Base-by-base conservation (phyloP, 441 rosid genomes). In the Pelargonium cotyledonis region DNA sequence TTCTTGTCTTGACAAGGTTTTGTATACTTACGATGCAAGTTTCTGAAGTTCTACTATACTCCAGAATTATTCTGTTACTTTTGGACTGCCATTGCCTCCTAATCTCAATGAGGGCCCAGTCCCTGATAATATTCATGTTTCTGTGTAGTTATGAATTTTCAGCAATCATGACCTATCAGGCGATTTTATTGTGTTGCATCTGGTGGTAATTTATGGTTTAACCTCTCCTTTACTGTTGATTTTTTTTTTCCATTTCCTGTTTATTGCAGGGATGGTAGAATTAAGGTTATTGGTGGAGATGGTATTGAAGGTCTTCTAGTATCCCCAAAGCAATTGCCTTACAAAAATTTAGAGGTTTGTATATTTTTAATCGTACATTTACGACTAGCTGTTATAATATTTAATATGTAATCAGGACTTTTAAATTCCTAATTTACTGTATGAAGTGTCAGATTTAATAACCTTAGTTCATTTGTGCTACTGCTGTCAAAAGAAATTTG, bases 251-350 rank as follows among this genome's bases (percentile, higher is more conserved):
- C 57, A 23, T 68, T 74, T 71, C 14, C 63, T 18, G 58, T 62
- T 43, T 0, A 14, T 68, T 63, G 66, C 70, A 88, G 91, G 70
- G 91, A 88, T 72, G 94, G 89, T 47, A 81, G 87, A 79, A 86
- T 88, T 68, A 88, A 86, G 79, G 87, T 88, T 70, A 78, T 86
- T 68, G 94, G 91, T 55, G 86, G 84, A 16, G 83, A 85, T 68
- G 78, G 80, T 68, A 78, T 88, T 0, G 91, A 88, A 83, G 91
- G 81, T 15, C 80, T 88, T 78, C 80, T 88, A 75, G 77, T 82
- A 72, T 85, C 89, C 65, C 84, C 87, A 15, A 85, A 80, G 78
- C 85, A 80, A 68, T 63, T 76, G 67, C 86, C 89, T 53, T 81
- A 82, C 77, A 88, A 85, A 72, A 70, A 81, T 75, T 80, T 86